Evolutionary conservation across 345 rosid genomes (phyloP).

Genomic region (Jatropha curcas): DNA sequence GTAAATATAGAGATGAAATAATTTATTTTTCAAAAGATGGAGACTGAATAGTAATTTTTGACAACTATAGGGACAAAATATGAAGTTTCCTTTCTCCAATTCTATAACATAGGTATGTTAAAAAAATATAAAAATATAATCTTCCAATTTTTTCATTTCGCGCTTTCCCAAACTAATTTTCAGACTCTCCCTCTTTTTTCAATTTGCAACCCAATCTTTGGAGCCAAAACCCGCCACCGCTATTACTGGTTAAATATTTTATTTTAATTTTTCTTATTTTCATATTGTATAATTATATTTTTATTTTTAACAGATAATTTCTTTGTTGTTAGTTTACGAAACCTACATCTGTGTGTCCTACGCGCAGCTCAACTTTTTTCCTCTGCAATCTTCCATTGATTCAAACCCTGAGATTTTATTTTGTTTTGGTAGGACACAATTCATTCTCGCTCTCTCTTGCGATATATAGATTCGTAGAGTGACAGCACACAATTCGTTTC

Average conservation of each 20-base stretch:
- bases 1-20: no score
- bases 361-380: neutral
- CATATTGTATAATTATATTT: neutral
- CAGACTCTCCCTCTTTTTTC: slow-evolving; percentile 7
- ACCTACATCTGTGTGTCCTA: neutral
- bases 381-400: neutral
- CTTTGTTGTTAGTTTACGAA: slow-evolving; percentile 3
- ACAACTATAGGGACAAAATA: no score
- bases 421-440: neutral
- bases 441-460: neutral
- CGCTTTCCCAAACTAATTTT: slow-evolving; percentile 11
- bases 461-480: neutral
- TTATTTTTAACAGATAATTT: neutral
- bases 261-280: neutral
- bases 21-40: no score
- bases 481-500: neutral
- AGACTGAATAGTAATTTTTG: no score
- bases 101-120: no score
- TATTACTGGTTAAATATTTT: neutral
- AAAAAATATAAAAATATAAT: no score
- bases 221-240: slow-evolving; percentile 17
- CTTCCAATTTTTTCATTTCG: slow-evolving; percentile 7
- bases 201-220: slow-evolving; percentile 7
- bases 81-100: no score
- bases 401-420: neutral